Base-by-base conservation (phyloP, 352 stramenopile species). In the Phytopythium helicoides region DNA sequence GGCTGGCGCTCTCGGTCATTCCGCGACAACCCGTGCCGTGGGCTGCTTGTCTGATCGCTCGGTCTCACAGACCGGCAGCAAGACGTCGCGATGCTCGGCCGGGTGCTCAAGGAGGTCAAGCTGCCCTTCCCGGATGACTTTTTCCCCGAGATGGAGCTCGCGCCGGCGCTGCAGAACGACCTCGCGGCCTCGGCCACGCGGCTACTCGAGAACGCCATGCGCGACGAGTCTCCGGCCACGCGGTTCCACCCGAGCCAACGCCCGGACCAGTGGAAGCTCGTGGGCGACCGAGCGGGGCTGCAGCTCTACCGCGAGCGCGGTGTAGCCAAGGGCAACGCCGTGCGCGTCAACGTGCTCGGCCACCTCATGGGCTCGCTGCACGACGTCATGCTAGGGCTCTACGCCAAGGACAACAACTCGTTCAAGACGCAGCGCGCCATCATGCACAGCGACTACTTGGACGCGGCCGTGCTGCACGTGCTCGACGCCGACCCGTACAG, bases 91-190 rank as follows among this genome's bases (percentile, higher is more conserved):
- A 87, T 86, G 76, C 63, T 87, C 48, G 51, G 60, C 22, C 77
- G 77, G 47, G 74, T 78, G 35, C 60, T 85, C 25, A 86, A 83
- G 52, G 77, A 88, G 54, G 72, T 85, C 26, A 73, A 72, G 58
- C 60, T 88, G 21, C 77, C 77, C 39, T 77, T 86, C 40, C 77
- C 77, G 46, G 72, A 82, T 44, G 71, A 86, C 50, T 88, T 88
- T 55, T 88, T 88, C 60, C 74, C 74, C 7, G 54, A 65, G 37
- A 57, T 85, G 50, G 47, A 54, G 38, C 36, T 82, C 31, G 69
- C 74, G 4, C 23, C 60, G 8, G 63, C 76, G 51, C 63, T 66
- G 46, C 56, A 49, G 46, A 65, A 52, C 33, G 44, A 57, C 21
- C 80, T 81, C 31, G 67, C 80, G 41, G 61, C 52, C 52, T 58